Evolutionary conservation across 169 alveolate species (phyloP), one percentile per base, ranked within the genome.

Genomic region (Babesia caballi): DNA sequence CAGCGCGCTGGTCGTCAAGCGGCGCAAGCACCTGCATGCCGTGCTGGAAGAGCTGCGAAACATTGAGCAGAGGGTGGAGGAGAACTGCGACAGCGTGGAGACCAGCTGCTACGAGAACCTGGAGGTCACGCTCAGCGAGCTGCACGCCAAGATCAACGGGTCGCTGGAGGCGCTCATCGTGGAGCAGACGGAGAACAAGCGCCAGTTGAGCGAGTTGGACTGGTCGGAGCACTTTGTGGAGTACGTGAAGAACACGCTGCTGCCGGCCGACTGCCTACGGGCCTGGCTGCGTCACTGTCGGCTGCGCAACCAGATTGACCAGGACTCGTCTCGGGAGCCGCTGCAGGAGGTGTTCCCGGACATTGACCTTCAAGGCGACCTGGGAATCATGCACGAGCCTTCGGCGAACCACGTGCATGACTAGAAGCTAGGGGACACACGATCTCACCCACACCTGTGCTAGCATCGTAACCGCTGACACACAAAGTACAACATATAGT

Each of bases 281-380:
- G 66, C 84, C n/a, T 81, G 88, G 88, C 83, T 87, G 42, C 54
- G 85, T 28, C 92, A 87, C 69, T 87, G 93, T 56, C 74, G 75
- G 25, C 67, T 84, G 27, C 53, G 93, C 32, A 80, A 72, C 21
- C 76, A 87, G 51, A 28, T 87, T 19, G 28, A 51, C 46, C 40
- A 21, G 2, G 52, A 49, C 56, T 19, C 70, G 35, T 67, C 40
- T 23, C 42, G 54, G 51, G 56, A 49, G 63, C 83, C 77, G 7
- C 59, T 57, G 41, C 40, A 71, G 30, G 84, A 69, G 28, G 49
- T 81, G 12, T 81, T 70, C 71, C 82, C 88, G 21, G 84, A 81
- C 42, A 52, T 71, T 9, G 44, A 56, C 28, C 75, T 81, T 15
- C 52, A 70, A 53, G 88, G 83, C 2, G 80, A 69, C 58, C 72